Percentiles rank a stretch among this genome's conserved stretches.
Evolutionary conservation across 1,284 basidiomycete genomes (phyloP).

Genomic region (Cerioporus squamosus): DNA sequence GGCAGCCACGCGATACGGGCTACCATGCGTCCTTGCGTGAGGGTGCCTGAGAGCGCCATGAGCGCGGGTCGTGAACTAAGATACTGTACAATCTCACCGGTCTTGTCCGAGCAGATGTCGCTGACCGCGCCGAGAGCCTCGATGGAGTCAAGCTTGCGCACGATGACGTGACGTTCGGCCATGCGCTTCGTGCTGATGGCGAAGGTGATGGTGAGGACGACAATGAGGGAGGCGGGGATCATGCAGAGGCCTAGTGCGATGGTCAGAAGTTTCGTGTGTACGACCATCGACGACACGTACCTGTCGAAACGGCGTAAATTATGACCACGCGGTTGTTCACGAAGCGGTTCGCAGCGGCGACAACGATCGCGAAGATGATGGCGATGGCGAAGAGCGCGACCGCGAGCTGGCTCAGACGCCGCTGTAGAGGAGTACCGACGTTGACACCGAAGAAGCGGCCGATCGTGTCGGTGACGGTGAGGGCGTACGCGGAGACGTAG

Average conservation of each 20-base stretch:
- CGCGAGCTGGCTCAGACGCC: slow-evolving; percentile 62
- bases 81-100: neutral
- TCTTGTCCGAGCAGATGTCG: slow-evolving; percentile 2
- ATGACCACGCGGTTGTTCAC: slow-evolving; percentile 47
- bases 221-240: slow-evolving; percentile 47
- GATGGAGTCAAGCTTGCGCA: slow-evolving; percentile 56
- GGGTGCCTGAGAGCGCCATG: slow-evolving; percentile 68
- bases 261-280: too few species aligned
- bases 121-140: slow-evolving; percentile 48
- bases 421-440: slow-evolving; percentile 61
- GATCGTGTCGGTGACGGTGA: slow-evolving; percentile 15
- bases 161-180: slow-evolving; percentile 54
- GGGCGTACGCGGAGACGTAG: slow-evolving; percentile 7
- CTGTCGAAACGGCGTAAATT: slow-evolving; percentile 50
- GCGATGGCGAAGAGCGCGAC: slow-evolving; percentile 62
- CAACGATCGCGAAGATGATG: slow-evolving; percentile 58
- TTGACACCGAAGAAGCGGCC: slow-evolving; percentile 18
- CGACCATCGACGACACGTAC: slow-evolving; percentile 31
- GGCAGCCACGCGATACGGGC: slow-evolving; percentile 64
- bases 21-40: slow-evolving; percentile 61
- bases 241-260: slow-evolving; percentile 26
- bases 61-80: slow-evolving; percentile 58
- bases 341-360: slow-evolving; percentile 51
- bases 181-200: slow-evolving; percentile 57
- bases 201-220: slow-evolving; percentile 49